Evolutionary conservation across 2,329 filamentous ascomycete species (phyloP).

Genomic region (Pseudocercospora vitis): DNA sequence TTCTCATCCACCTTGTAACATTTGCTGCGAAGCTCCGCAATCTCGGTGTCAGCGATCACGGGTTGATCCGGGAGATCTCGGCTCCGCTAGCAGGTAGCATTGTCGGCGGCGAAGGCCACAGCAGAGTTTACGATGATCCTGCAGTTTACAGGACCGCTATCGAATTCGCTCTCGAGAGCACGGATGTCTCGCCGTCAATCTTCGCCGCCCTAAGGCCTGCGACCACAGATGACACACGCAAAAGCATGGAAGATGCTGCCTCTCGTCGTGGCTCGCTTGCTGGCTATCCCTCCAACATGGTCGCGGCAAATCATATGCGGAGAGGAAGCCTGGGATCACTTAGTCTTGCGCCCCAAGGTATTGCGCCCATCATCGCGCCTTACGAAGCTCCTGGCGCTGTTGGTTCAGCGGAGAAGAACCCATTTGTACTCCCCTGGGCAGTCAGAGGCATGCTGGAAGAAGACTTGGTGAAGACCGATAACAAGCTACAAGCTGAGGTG

Average conservation of each 20-base stretch:
- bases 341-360: slow-evolving; percentile 29
- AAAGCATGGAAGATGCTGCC: slow-evolving; percentile 25
- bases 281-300: slow-evolving; percentile 33
- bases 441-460: slow-evolving; percentile 93
- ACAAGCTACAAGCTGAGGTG: slow-evolving; percentile 66
- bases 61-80: slow-evolving; percentile 85
- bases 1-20: slow-evolving; percentile 87
- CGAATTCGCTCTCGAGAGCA: slow-evolving; percentile 50
- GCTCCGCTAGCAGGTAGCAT: slow-evolving; percentile 85
- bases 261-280: slow-evolving; percentile 28
- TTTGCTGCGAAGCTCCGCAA: slow-evolving; percentile 94
- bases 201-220: slow-evolving; percentile 3
- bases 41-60: slow-evolving; percentile 87
- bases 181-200: slow-evolving; percentile 32
- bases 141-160: slow-evolving; percentile 70
- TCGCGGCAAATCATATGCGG: slow-evolving; percentile 37
- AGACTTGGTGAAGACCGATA: slow-evolving; percentile 79
- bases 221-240: slow-evolving; percentile 23
- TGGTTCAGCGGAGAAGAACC: slow-evolving; percentile 58
- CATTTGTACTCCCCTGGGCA: slow-evolving; percentile 90
- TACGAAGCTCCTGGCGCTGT: slow-evolving; percentile 42
- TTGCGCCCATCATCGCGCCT: slow-evolving; percentile 35
- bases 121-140: slow-evolving; percentile 84
- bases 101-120: slow-evolving; percentile 91
- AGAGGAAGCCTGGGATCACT: slow-evolving; percentile 32